These are phyloP conservation scores for Phytophthora pseudosyringae DNA, from an alignment of 352 stramenopile species.

Conservation along the genomic window DNA sequence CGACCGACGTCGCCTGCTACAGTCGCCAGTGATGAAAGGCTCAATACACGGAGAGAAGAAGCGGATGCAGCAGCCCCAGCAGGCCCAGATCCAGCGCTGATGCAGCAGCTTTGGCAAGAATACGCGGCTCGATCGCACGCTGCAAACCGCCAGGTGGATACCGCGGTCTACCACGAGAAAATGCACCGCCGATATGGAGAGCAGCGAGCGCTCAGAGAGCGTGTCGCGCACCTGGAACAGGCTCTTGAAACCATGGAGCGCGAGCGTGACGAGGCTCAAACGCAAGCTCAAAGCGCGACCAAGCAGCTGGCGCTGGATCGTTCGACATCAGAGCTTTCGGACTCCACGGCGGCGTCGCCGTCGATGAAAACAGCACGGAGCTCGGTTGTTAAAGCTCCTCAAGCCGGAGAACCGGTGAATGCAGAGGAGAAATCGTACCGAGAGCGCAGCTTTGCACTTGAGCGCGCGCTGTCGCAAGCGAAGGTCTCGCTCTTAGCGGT, in stretches of 20 bases:
- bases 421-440: slow-evolving; percentile 51
- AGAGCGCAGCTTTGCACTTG: slow-evolving; percentile 61
- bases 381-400: slow-evolving; percentile 13
- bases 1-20: slow-evolving; percentile 31
- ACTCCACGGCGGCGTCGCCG: slow-evolving; percentile 5
- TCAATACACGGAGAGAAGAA: slow-evolving; percentile 5
- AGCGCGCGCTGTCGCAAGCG: slow-evolving; percentile 50
- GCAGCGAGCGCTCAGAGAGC: slow-evolving; percentile 57
- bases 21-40: slow-evolving; percentile 1
- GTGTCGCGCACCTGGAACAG: slow-evolving; percentile 51
- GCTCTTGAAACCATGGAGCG: slow-evolving; percentile 40
- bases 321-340: slow-evolving; percentile 8
- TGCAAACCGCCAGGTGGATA: slow-evolving; percentile 46
- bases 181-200: slow-evolving; percentile 81
- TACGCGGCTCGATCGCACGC: slow-evolving; percentile 58
- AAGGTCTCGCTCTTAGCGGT: slow-evolving; percentile 48
- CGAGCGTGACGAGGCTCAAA: slow-evolving; percentile 49
- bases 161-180: slow-evolving; percentile 66
- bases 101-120: slow-evolving; percentile 71
- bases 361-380: slow-evolving; percentile 11
- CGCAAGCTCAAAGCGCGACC: slow-evolving; percentile 14
- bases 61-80: not conserved
- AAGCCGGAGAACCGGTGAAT: slow-evolving; percentile 20
- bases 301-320: slow-evolving; percentile 31
- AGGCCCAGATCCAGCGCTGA: slow-evolving; percentile 44